These are phyloP conservation scores for Geotrichum carabidarum DNA, from an alignment of 1,139 yeast genomes.

Conservation along the genomic window DNA sequence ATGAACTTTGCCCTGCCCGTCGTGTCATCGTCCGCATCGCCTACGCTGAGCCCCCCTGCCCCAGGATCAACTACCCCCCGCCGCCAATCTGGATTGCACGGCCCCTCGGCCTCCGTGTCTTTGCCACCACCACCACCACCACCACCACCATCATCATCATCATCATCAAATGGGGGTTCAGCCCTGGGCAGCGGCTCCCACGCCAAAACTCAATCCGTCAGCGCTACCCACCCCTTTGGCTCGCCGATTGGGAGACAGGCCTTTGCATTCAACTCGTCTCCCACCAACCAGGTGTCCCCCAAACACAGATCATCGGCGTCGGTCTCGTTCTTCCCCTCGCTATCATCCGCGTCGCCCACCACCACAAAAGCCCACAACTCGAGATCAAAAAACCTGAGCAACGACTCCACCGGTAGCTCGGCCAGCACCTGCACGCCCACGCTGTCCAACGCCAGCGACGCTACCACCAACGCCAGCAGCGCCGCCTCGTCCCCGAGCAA, in stretches of 20 bases:
- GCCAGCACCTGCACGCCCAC: background rate
- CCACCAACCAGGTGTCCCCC: background rate
- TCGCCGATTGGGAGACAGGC: constrained; percentile 2
- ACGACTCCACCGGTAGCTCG: constrained; percentile 6
- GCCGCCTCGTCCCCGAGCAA: background rate
- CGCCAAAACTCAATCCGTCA: constrained; percentile 5
- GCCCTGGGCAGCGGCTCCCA: constrained; percentile 19
- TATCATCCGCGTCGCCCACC: background rate
- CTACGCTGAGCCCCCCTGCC: constrained; percentile 1
- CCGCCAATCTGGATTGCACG: background rate
- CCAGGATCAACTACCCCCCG: background rate
- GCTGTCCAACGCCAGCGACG: background rate
- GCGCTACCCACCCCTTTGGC: background rate
- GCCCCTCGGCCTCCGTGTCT: constrained; percentile 8
- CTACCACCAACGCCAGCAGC: background rate
- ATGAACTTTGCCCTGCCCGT: constrained; percentile 32
- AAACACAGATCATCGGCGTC: constrained; percentile 6
- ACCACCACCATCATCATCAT: too few species aligned
- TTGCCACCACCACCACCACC: background rate
- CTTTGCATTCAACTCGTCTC: background rate
- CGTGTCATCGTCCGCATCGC: constrained; percentile 7
- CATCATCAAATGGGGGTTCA: too few species aligned
- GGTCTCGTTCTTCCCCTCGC: background rate
- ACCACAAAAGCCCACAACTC: background rate
- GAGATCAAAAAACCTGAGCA: constrained; percentile 4